phyloP scores from a whole-genome alignment of 352 stramenopile genomes.

The Phytophthora sansomeana region DNA sequence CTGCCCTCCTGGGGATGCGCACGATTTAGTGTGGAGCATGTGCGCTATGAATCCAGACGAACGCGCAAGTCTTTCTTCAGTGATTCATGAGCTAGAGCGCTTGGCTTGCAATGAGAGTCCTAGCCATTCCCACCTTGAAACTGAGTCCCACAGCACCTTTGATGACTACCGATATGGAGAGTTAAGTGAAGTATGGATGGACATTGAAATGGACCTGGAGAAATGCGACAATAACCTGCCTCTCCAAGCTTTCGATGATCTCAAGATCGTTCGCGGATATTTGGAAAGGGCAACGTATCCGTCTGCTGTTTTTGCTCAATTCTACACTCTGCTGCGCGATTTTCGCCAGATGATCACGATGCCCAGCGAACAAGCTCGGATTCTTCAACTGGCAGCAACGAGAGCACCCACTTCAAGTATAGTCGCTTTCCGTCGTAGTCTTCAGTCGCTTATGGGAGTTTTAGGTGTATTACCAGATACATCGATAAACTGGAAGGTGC shows the following conservation, averaged over 20 bases:
- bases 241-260: not conserved
- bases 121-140: not conserved
- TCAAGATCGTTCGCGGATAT: not conserved
- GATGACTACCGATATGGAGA: not conserved
- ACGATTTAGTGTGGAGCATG: conserved; percentile 9
- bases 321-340: not conserved
- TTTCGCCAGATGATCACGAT: not conserved
- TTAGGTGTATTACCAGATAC: not conserved
- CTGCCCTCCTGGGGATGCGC: not conserved
- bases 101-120: not conserved
- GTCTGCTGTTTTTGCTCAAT: not conserved
- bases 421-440: not conserved
- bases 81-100: conserved; percentile 5
- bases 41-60: conserved; percentile 1
- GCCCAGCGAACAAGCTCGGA: not conserved
- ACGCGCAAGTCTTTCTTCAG: conserved; percentile 1
- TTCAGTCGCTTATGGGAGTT: not conserved
- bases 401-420: not conserved
- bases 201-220: not conserved
- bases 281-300: not conserved
- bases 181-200: not conserved
- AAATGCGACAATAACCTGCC: not conserved
- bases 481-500: not conserved
- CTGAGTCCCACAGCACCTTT: not conserved
- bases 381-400: conserved; percentile 1